phyloP scores from a whole-genome alignment of 2,329 filamentous ascomycete genomes.

The Nothophaeocryptopus gaeumannii region DNA sequence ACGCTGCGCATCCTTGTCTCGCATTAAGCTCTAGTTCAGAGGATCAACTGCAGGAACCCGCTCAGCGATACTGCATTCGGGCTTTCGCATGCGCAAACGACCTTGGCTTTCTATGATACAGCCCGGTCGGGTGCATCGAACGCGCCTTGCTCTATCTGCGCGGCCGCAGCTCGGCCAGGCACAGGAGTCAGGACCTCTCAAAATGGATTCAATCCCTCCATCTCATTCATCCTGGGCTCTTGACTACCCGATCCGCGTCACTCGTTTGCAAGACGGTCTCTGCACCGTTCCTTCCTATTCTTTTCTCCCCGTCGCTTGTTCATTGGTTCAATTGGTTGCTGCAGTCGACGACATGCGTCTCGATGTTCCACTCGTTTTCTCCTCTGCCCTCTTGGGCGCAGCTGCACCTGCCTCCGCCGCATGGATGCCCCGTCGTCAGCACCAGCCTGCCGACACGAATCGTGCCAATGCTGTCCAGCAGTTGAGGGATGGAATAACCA shows the following conservation, averaged over 20 bases:
- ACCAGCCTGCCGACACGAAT: conserved; percentile 14
- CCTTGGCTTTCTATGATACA: conserved; percentile 15
- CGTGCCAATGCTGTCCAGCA: conserved; percentile 12
- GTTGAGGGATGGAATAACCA: conserved; percentile 18
- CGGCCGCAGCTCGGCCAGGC: conserved; percentile 17
- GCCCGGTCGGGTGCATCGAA: conserved; percentile 7
- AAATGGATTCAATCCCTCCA: conserved; percentile 15
- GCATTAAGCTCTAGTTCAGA: conserved; percentile 17
- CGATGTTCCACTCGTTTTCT: conserved; percentile 25
- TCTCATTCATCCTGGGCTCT: conserved; percentile 9
- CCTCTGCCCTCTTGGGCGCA: conserved; percentile 15
- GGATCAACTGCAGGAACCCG: conserved; percentile 22
- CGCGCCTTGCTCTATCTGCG: conserved; percentile 6
- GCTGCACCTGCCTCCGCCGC: conserved; percentile 22
- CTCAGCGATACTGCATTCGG: conserved; percentile 14
- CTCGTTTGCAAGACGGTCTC: conserved; percentile 17
- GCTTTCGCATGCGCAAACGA: conserved; percentile 18
- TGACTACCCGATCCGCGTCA: conserved; percentile 13
- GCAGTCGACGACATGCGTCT: conserved; percentile 19
- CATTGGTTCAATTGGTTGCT: conserved; percentile 7
- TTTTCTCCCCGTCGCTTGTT: conserved; percentile 10
- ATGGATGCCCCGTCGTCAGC: conserved; percentile 18
- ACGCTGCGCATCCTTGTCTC: conserved; percentile 12
- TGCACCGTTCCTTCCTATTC: conserved; percentile 11
- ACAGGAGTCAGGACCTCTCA: conserved; percentile 8